phyloP scores from a whole-genome alignment of 1,284 basidiomycete species.

The Rhodotorula sp. region DNA sequence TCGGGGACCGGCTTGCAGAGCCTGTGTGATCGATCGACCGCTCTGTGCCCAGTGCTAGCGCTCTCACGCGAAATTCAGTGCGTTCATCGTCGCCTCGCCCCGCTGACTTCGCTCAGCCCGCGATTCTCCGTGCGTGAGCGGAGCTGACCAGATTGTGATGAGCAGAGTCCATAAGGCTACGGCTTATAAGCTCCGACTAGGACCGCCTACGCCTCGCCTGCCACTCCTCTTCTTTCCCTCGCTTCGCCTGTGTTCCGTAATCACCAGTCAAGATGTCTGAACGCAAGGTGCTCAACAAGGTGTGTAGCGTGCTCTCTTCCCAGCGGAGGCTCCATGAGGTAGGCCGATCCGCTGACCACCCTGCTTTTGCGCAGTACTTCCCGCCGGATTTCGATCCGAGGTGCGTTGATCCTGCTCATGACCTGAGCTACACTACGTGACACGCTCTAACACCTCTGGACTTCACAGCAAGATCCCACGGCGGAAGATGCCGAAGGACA shows the following conservation, averaged over 20 bases:
- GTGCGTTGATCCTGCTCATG: not conserved
- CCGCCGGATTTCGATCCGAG: slow-evolving; percentile 89
- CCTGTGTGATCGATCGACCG: too few relatives aligned
- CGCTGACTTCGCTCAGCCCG: too few relatives aligned
- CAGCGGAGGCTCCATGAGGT: not conserved
- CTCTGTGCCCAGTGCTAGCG: too few relatives aligned
- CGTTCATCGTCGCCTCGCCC: too few relatives aligned
- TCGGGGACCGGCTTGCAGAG: too few relatives aligned
- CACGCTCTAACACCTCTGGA: not conserved
- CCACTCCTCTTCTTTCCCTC: not conserved
- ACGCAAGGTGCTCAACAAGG: slow-evolving; percentile 53
- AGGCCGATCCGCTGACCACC: not conserved
- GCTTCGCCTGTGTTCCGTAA: not conserved
- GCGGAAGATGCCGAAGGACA: slow-evolving; percentile 82
- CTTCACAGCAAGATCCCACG: slow-evolving; percentile 65
- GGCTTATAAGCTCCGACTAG: too few relatives aligned
- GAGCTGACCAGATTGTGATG: too few relatives aligned
- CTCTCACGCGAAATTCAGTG: too few relatives aligned
- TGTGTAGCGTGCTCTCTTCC: not conserved
- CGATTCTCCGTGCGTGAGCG: too few relatives aligned
- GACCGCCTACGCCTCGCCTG: not conserved
- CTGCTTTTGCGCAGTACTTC: slow-evolving; percentile 47
- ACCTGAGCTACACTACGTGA: slow-evolving; percentile 44
- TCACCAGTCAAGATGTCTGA: slow-evolving; percentile 49
- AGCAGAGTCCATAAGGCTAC: too few relatives aligned